These are phyloP conservation scores for Sordariomycetes sp. DNA, from an alignment of 2,329 filamentous ascomycete species.

Conservation along the genomic window DNA sequence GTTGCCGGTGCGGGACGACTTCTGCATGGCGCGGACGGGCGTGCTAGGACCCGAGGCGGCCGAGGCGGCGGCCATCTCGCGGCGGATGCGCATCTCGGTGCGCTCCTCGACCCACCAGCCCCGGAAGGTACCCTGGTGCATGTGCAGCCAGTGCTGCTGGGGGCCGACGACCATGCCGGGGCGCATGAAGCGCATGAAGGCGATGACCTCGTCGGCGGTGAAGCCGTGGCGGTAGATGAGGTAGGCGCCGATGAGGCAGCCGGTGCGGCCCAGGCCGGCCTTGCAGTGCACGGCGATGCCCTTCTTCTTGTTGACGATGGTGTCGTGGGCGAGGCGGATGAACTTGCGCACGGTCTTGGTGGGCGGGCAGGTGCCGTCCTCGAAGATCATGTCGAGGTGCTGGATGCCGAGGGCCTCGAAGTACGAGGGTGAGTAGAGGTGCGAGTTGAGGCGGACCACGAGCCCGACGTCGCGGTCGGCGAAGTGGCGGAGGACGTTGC, in stretches of 20 bases:
- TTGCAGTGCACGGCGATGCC: constrained; percentile 98
- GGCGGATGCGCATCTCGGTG: constrained; percentile 55
- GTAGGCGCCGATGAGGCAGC: constrained; percentile 93
- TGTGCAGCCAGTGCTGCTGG: constrained; percentile 96
- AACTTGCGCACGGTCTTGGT: constrained; percentile 87
- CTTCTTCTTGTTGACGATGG: constrained; percentile 82
- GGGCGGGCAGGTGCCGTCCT: constrained; percentile 91
- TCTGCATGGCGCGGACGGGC: constrained; percentile 51
- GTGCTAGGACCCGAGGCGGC: constrained; percentile 41
- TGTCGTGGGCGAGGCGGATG: constrained; percentile 88
- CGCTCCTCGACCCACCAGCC: constrained; percentile 97
- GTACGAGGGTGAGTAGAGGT: constrained; percentile 92
- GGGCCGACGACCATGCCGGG: constrained; percentile 98
- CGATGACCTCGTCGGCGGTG: constrained; percentile 93
- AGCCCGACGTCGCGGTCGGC: constrained; percentile 78
- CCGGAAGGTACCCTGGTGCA: constrained; percentile 94
- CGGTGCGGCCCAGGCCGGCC: constrained; percentile 87
- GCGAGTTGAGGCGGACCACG: constrained; percentile 90
- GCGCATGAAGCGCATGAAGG: constrained; percentile 98
- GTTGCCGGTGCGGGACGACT: constrained; percentile 47
- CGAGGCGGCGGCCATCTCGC: constrained; percentile 42
- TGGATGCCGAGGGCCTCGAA: constrained; percentile 92
- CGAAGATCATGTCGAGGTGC: constrained; percentile 98
- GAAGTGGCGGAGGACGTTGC: constrained; percentile 91
- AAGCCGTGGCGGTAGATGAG: constrained; percentile 96